phyloP scores from a whole-genome alignment of 2,329 filamentous ascomycete species.

The Apiospora arundinis region DNA sequence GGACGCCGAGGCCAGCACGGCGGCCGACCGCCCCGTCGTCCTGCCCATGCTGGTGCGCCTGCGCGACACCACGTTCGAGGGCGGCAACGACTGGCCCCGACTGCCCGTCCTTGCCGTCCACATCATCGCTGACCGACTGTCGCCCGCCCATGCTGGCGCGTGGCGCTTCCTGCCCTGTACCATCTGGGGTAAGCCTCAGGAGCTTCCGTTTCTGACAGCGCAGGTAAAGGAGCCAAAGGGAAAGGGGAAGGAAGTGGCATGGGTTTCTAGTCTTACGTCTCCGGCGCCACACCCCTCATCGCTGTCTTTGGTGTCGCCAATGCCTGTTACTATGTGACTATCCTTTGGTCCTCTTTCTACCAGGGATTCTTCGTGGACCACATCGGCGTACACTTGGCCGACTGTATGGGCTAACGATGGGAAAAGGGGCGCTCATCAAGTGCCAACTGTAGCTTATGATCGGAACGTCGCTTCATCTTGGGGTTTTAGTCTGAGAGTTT shows the following conservation, averaged over 20 bases:
- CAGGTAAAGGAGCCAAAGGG: not conserved
- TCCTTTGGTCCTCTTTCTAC: not conserved
- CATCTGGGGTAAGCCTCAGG: constrained; percentile 39
- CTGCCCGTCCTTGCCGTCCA: constrained; percentile 40
- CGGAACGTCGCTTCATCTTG: too few species aligned
- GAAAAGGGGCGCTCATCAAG: not conserved
- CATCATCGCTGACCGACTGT: constrained; percentile 38
- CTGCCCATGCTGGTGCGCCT: constrained; percentile 37
- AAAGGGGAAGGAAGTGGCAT: not conserved
- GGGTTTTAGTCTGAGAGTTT: too few species aligned
- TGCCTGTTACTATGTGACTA: not conserved
- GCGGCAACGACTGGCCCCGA: constrained; percentile 32
- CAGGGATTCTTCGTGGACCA: not conserved
- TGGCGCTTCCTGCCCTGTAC: constrained; percentile 45
- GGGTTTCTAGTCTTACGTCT: not conserved
- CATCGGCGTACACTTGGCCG: not conserved
- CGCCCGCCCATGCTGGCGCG: constrained; percentile 33
- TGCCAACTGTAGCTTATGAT: too few species aligned
- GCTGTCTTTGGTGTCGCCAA: not conserved
- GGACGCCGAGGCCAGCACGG: constrained; percentile 27
- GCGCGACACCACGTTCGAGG: constrained; percentile 32
- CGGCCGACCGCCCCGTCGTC: constrained; percentile 32
- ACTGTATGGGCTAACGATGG: not conserved
- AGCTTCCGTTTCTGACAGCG: constrained; percentile 34
- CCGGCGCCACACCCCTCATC: not conserved